Evolutionary conservation across 345 rosid species (phyloP), one percentile per base, ranked within the genome.

Genomic region (Populus euphratica): DNA sequence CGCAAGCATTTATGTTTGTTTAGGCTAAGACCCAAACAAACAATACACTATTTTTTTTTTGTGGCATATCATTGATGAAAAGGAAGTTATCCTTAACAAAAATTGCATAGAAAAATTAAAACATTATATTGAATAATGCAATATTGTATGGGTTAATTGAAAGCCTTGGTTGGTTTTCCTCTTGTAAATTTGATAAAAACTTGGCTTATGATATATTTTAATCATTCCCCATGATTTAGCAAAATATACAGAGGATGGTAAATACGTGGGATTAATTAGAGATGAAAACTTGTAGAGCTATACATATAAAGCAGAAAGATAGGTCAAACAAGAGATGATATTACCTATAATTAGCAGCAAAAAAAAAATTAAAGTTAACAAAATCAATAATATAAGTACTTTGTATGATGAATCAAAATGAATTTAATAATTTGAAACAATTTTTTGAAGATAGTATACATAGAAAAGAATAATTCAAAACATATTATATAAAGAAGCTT

Each of bases 81-180:
- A 82, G 81, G 17, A 70, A 70, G 65, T 79, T 31, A 43, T 78
- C 78, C 8, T 70, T 49, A 36, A 75, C 69, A 72, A 78, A 82
- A 52, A 74, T 4, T 23, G 85, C 85, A 75, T 82, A 82, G 72
- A 78, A 82, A 2, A 82, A 47, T 81, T 81, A 82, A 2, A 82
- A 63, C 85, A 78, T 82, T 35, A 81, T 79, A 78, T 81, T 82
- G 16, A 82, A 71, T 5, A 82, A 74, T 54, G 81, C 79, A 38
- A 82, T 74, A 50, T 78, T 76, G 27, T 82, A 82, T 1, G 81
- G 81, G 67, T 78, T 64, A 1, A 78, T 21, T 82, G 85, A 25
- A 62, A 82, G 5, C 85, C 85, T 66, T 82, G 59, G 36, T 81
- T 82, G 12, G 79, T 78, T 50, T 82, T 82, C 70, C 78, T 82